These are phyloP conservation scores for Magnaporthiopsis rhizophila DNA, from an alignment of 2,329 filamentous ascomycete species.

Conservation along the genomic window DNA sequence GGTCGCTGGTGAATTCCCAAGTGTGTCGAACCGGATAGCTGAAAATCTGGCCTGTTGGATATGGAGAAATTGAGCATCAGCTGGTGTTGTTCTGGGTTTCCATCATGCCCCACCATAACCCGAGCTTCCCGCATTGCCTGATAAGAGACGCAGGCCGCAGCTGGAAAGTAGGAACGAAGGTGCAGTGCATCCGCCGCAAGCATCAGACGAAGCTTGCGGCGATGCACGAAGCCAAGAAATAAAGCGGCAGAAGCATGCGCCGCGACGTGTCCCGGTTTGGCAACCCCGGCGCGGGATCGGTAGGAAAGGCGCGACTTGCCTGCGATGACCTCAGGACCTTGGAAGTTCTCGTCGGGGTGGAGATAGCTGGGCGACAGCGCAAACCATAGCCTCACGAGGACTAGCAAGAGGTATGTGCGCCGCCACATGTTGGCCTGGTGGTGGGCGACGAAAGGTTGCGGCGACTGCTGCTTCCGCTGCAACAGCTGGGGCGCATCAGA, in stretches of 20 bases:
- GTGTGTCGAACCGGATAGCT: constrained; percentile 82
- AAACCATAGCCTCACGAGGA: constrained; percentile 86
- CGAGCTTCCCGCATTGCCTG: not conserved
- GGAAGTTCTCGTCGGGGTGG: constrained; percentile 98
- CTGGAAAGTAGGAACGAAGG: not conserved
- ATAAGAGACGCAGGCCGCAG: not conserved
- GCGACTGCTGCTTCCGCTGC: not conserved
- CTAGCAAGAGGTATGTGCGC: constrained; percentile 75
- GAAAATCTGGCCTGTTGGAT: constrained; percentile 71
- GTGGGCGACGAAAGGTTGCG: not conserved
- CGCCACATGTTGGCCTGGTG: constrained; percentile 65
- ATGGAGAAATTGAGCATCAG: not conserved
- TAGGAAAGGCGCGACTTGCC: constrained; percentile 47
- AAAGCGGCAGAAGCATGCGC: not conserved
- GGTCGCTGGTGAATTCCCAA: constrained; percentile 88
- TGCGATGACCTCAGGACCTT: constrained; percentile 93
- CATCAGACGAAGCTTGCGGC: not conserved
- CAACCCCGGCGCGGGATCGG: not conserved
- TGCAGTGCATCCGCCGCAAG: not conserved
- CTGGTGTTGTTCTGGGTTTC: not conserved
- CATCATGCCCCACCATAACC: not conserved
- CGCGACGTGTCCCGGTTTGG: not conserved
- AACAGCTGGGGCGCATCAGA: not conserved
- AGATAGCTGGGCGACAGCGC: constrained; percentile 92
- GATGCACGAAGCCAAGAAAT: not conserved